Evolutionary conservation across 208 protist genomes (phyloP).

Genomic region (Wallacemonas rigidus): DNA sequence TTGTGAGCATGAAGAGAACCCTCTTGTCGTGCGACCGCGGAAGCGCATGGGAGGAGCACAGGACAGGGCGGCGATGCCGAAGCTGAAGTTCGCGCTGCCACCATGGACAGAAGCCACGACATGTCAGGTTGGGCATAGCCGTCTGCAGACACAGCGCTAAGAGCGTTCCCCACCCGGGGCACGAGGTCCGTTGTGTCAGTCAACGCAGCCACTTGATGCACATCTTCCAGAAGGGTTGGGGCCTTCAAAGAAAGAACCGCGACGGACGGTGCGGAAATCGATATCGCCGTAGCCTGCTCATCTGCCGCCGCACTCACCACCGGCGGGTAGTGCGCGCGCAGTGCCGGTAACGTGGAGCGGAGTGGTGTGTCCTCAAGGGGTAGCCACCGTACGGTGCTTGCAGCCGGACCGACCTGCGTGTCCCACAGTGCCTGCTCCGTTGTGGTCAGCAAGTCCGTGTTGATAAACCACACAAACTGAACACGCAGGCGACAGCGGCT

Average conservation of each 20-base stretch:
- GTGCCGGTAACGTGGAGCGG: background rate
- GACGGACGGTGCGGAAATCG: no score
- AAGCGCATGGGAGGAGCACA: background rate
- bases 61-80: background rate
- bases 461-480: slow-evolving; percentile 11
- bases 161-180: background rate
- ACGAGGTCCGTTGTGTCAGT: background rate
- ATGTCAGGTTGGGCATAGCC: no score
- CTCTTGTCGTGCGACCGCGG: background rate
- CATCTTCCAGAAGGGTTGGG: background rate
- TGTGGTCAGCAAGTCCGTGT: background rate
- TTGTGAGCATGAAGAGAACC: background rate
- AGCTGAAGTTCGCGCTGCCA: background rate
- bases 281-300: no score
- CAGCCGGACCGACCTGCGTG: background rate
- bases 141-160: background rate
- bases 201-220: background rate
- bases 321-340: background rate
- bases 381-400: background rate
- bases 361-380: background rate
- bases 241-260: background rate
- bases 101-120: no score
- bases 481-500: background rate
- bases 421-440: background rate
- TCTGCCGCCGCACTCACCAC: no score